Conservation (phyloP, 352 stramenopile species). For the Globisporangium sylvaticum region DNA sequence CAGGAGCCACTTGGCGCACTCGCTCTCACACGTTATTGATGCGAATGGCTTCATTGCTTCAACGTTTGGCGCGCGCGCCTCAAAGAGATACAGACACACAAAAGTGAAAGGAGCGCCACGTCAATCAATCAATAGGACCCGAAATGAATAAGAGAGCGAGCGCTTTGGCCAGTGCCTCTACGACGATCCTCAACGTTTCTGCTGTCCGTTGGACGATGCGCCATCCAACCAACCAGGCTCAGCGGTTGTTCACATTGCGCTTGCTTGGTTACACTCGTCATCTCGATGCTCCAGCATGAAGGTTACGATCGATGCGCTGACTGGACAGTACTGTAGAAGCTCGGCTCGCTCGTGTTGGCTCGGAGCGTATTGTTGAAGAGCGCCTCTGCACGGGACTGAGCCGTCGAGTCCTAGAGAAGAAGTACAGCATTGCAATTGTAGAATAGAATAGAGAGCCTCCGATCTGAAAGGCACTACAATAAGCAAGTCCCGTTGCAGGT, state of each 20-base stretch:
- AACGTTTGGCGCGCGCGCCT: background rate
- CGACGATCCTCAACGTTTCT: background rate
- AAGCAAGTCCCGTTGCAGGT: background rate
- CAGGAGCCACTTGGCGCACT: background rate
- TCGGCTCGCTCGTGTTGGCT: background rate
- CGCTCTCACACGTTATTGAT: background rate
- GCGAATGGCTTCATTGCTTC: background rate
- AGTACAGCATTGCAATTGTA: background rate
- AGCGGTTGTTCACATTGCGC: background rate
- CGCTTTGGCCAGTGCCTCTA: background rate
- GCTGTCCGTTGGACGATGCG: background rate
- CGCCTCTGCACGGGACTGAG: background rate
- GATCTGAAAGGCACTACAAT: background rate
- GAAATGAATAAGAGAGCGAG: background rate
- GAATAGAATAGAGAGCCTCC: background rate
- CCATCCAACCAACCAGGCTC: too few relatives aligned
- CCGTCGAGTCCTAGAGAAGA: background rate
- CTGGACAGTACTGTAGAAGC: background rate
- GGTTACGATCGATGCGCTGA: background rate
- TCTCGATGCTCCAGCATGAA: background rate
- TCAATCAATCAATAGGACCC: too few relatives aligned
- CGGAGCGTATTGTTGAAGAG: background rate
- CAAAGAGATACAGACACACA: background rate
- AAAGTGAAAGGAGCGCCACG: too few relatives aligned
- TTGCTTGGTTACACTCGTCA: background rate